These are phyloP conservation scores for Blastomyces silverae DNA, from an alignment of 2,329 filamentous ascomycete species.

Conservation along the genomic window DNA sequence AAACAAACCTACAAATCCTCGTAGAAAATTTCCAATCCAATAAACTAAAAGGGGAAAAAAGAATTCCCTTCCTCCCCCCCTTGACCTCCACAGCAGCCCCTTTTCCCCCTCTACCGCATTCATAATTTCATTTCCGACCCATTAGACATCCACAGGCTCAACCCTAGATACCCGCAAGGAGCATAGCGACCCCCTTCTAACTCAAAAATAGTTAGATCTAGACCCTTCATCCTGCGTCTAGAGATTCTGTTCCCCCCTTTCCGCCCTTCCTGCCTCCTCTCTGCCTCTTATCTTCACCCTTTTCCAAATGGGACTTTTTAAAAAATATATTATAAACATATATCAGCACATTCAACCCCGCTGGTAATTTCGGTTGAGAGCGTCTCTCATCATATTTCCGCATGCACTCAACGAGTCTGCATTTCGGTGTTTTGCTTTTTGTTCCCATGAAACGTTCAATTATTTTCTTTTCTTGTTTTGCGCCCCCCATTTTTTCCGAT, in stretches of 20 bases:
- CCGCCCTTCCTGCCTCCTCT: not conserved
- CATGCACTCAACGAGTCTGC: not conserved
- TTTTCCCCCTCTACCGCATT: not conserved
- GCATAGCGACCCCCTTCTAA: not conserved
- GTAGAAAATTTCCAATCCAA: slow-evolving; percentile 14
- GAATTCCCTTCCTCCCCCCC: no score
- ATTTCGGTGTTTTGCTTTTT: not conserved
- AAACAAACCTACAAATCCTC: slow-evolving; percentile 65
- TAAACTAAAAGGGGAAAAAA: not conserved
- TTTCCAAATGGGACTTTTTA: not conserved
- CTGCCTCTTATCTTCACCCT: no score
- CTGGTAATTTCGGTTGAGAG: not conserved
- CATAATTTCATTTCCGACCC: not conserved
- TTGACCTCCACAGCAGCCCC: not conserved
- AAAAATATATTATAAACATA: not conserved
- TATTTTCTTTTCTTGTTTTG: not conserved
- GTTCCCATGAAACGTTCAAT: not conserved
- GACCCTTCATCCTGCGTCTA: slow-evolving; percentile 6
- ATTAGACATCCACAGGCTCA: slow-evolving; percentile 15
- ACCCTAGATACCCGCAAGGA: slow-evolving; percentile 12
- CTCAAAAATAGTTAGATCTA: not conserved
- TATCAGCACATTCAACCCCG: slow-evolving; percentile 1
- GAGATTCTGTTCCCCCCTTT: not conserved
- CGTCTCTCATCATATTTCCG: not conserved
- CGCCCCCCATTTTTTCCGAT: not conserved